phyloP scores from a whole-genome alignment of 164 flowering plant genomes.

The Chimonanthus salicifolius region DNA sequence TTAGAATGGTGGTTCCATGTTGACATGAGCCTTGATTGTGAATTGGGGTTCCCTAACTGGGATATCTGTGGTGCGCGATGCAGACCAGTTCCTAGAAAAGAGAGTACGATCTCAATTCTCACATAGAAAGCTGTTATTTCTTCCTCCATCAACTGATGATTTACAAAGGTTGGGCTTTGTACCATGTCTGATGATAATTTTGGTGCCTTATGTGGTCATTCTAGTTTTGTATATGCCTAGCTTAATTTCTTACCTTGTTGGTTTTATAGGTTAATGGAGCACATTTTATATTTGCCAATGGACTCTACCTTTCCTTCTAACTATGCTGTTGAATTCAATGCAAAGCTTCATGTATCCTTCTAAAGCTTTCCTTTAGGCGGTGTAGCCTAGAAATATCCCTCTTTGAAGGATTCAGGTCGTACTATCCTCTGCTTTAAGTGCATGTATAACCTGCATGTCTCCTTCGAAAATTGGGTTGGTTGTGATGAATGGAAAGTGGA shows the following conservation, averaged over 20 bases:
- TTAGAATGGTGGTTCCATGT: background rate
- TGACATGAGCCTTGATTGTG: background rate
- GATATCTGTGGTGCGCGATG: conserved; percentile 53
- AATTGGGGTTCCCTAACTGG: background rate
- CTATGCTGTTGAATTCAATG: conserved; percentile 56
- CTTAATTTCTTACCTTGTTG: background rate
- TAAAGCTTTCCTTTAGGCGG: background rate
- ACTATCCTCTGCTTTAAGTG: background rate
- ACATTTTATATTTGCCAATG: conserved; percentile 48
- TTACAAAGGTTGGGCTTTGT: conserved; percentile 40
- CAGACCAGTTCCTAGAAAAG: conserved; percentile 95
- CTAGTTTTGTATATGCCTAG: background rate
- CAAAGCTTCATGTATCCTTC: conserved; percentile 69
- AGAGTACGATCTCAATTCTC: conserved; percentile 98
- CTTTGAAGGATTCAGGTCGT: background rate
- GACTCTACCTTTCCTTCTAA: conserved; percentile 60
- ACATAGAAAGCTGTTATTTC: conserved; percentile 89
- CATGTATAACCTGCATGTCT: background rate
- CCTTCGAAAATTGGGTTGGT: background rate
- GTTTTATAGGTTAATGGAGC: conserved; percentile 59
- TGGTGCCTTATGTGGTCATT: background rate
- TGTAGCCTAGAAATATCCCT: background rate
- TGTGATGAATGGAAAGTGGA: too few relatives aligned
- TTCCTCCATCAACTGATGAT: conserved; percentile 71
- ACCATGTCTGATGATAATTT: background rate